Conservation (phyloP, 1,284 basidiomycete species). For the Microbotryum saponariae region DNA sequence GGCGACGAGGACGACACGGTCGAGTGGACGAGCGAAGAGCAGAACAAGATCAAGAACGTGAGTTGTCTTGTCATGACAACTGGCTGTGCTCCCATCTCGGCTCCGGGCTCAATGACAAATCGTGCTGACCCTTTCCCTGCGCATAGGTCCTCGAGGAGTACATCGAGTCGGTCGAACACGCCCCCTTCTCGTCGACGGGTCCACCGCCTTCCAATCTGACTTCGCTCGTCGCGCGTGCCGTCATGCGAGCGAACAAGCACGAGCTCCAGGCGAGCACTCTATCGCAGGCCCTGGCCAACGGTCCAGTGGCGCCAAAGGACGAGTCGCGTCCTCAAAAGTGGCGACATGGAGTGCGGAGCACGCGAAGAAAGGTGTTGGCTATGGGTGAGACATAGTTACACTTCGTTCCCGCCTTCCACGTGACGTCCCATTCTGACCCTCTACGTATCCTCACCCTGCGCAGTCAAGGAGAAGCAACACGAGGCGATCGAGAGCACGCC, state of each 20-base stretch:
- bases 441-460: no score
- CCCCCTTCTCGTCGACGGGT: slow-evolving; percentile 16
- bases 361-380: slow-evolving; percentile 18
- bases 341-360: slow-evolving; percentile 20
- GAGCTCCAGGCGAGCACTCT: background rate
- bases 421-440: background rate
- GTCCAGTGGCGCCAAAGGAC: background rate
- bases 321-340: slow-evolving; percentile 8
- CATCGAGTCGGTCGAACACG: slow-evolving; percentile 11
- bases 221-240: slow-evolving; percentile 23
- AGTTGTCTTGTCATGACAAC: background rate
- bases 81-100: no score
- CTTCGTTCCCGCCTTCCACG: background rate
- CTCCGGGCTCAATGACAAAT: background rate
- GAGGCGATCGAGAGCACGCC: slow-evolving; percentile 17
- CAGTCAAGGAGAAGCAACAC: slow-evolving; percentile 20
- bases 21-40: slow-evolving; percentile 23
- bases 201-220: slow-evolving; percentile 26
- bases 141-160: slow-evolving; percentile 20
- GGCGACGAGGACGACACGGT: slow-evolving; percentile 14
- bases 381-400: slow-evolving; percentile 11
- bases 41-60: slow-evolving; percentile 17
- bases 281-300: background rate
- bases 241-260: slow-evolving; percentile 3
- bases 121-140: background rate